Base-by-base conservation (phyloP, 1,284 basidiomycete species). In the Golubevia pallescens region DNA sequence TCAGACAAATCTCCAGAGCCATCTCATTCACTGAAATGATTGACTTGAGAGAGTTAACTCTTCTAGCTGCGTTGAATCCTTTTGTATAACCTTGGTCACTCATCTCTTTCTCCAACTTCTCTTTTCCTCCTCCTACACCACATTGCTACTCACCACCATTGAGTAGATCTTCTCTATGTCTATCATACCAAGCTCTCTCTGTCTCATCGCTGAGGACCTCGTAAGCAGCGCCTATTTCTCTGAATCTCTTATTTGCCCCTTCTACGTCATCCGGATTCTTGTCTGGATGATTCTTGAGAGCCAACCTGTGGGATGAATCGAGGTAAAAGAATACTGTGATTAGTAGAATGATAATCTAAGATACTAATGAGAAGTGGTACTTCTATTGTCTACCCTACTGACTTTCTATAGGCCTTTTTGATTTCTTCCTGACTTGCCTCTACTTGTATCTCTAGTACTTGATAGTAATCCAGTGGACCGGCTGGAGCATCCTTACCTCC, bases 101-200 rank as follows among this genome's bases (percentile, higher is more conserved):
- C n/a, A n/a, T n/a, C 58, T 60, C 34, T 67, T 66, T 42, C 58
- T 57, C 8, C 48, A 20, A n/a, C 52, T n/a, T 21, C 16, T 2
- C 13, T 28, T 56, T n/a, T n/a, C n/a, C 20, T 56, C 3, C n/a
- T 24, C 28, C 13, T 28, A 14, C 16, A 28, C 58, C 13, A 21
- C 16, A 32, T 62, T 57, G 20, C 57, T 21, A 42, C 58, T 58
- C 53, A 24, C 65, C 73, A 21, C 77, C 80, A n/a, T 71, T 67
- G 56, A 83, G 63, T 61, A 86, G 67, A n/a, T 92, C 92, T 38
- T 93, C 92, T 57, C 93, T 90, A 85, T 98, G 95, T n/a, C 91
- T 91, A 86, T 99, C 96, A 86, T 99, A 99, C 93, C 95, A 99
- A 54, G 96, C 95, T 70, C 96, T 89, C 89, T 99, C 95, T n/a